Conservation (phyloP, 2,329 filamentous ascomycete genomes). For the Bipolaris zeicola region DNA sequence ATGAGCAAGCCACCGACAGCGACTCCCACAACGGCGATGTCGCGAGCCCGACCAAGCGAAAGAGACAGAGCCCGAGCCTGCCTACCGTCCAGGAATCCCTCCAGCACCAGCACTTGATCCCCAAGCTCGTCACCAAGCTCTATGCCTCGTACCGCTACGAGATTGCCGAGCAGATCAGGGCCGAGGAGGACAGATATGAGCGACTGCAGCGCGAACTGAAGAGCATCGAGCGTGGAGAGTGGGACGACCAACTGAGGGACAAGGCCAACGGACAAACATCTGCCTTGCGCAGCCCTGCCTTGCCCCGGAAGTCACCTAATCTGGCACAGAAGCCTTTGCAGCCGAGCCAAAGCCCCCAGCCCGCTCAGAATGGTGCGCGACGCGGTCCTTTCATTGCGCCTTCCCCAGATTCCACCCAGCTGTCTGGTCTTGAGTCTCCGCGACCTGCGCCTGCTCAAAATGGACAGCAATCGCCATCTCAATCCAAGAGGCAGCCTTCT, state of each 20-base stretch:
- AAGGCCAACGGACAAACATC: constrained; percentile 29
- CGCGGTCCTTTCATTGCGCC: constrained; percentile 14
- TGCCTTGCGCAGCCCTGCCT: constrained; percentile 31
- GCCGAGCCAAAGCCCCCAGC: constrained; percentile 15
- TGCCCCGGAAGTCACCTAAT: constrained; percentile 34
- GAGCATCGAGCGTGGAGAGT: constrained; percentile 67
- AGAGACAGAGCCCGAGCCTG: constrained; percentile 65
- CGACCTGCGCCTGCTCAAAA: constrained; percentile 16
- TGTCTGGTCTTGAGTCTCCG: not conserved
- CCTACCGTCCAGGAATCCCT: constrained; percentile 70
- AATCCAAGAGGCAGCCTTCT: constrained; percentile 35
- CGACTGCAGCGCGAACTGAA: constrained; percentile 70
- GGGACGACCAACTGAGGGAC: constrained; percentile 52
- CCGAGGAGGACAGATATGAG: constrained; percentile 73
- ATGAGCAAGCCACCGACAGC: constrained; percentile 56
- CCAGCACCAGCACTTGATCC: constrained; percentile 70
- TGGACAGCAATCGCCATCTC: constrained; percentile 32
- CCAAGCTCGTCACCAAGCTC: constrained; percentile 71
- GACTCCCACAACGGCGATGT: constrained; percentile 41
- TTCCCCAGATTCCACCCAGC: constrained; percentile 13
- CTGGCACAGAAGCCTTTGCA: constrained; percentile 25
- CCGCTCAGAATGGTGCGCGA: constrained; percentile 15
- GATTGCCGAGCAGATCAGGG: constrained; percentile 70
- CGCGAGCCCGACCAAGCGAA: constrained; percentile 70
- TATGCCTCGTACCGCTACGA: constrained; percentile 76